Evolutionary conservation across 1,284 basidiomycete genomes (phyloP), one percentile per base, ranked within the genome.

Genomic region (Trichosporon asahii): DNA sequence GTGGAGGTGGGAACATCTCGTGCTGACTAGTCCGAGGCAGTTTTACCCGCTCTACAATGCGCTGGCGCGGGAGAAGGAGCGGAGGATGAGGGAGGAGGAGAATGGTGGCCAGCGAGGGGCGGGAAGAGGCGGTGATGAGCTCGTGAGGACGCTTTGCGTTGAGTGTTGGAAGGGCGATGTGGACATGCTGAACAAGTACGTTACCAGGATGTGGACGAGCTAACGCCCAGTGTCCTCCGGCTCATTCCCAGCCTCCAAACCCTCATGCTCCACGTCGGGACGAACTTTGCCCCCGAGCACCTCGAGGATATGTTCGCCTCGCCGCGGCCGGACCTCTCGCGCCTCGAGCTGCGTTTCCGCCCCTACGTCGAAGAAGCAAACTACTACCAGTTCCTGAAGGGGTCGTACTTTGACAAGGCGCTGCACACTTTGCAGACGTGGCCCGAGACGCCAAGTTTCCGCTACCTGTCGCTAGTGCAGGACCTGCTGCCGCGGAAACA

Each of bases 231-330:
- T 67, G 75, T 79, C 8, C 78, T 84, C 49, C 73, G 82, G 37
- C 78, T 80, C 70, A 71, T 83, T 11, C 79, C 78, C 1, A 65
- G 70, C n/a, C 66, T 83, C 8, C 69, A 73, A 33, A 76, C 76
- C 0, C 71, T 85, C 55, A 71, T 80, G 64, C 73, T 85, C 53
- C 83, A 83, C 71, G 74, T 84, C 66, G 84, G 84, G 7, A 84
- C 83, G 7, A 84, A 84, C 71, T 84, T 84, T 60, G 76, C 79
- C 1, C 84, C 84, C 0, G 83, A 84, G 70, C 84, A 85, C 72
- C 74, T 85, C 3, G 76, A 78, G 65, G 83, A 85, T 68, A 78
- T 81, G 71, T 84, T 84, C 70, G 71, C 77, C 44, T 66, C 72
- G 8, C 81, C 79, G 0, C 70, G 83, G 14, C 72, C 71, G 3